Percentiles rank a stretch among this genome's conserved stretches.
phyloP scores from a whole-genome alignment of 805 yeast genomes.

The Ogataea kodamae region DNA sequence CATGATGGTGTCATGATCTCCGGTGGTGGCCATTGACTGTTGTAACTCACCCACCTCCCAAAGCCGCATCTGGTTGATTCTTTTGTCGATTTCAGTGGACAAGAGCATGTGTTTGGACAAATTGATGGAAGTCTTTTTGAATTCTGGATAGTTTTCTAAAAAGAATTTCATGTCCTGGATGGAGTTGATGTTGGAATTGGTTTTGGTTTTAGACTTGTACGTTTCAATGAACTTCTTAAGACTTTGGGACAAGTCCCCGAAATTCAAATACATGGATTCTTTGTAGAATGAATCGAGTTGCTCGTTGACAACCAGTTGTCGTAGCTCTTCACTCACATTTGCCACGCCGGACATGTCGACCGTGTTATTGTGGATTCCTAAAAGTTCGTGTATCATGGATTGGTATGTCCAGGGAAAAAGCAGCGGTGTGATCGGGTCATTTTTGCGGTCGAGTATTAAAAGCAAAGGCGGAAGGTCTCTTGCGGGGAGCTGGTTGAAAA shows the following conservation, averaged over 20 bases:
- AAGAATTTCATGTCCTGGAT: conserved; percentile 88
- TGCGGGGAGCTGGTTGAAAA: conserved; percentile 64
- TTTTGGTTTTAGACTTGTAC: conserved; percentile 77
- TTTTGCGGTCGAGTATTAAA: conserved; percentile 74
- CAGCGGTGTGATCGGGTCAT: conserved; percentile 91
- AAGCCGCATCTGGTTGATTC: conserved; percentile 58
- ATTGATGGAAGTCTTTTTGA: conserved; percentile 79
- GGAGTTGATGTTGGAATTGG: conserved; percentile 66
- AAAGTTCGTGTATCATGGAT: conserved; percentile 91
- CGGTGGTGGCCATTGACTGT: conserved; percentile 73
- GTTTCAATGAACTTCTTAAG: conserved; percentile 80
- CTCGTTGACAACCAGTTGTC: conserved; percentile 61
- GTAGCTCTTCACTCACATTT: conserved; percentile 53
- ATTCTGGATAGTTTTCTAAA: conserved; percentile 91
- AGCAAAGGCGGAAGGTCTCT: conserved; percentile 69
- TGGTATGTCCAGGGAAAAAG: conserved; percentile 97
- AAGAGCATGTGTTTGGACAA: conserved; percentile 90
- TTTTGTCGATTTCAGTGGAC: conserved; percentile 79
- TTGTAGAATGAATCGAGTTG: conserved; percentile 74
- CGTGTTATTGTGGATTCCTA: conserved; percentile 78
- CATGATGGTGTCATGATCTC: conserved; percentile 50
- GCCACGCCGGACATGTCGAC: conserved; percentile 61
- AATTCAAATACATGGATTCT: conserved; percentile 82
- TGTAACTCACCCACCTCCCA: conserved; percentile 90
- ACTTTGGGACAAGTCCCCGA: conserved; percentile 90